A percentile compares a stretch with the other conserved stretches of the same genome.
Evolutionary conservation across 208 protist species (phyloP).

Genomic region (Trypanosoma vivax): DNA sequence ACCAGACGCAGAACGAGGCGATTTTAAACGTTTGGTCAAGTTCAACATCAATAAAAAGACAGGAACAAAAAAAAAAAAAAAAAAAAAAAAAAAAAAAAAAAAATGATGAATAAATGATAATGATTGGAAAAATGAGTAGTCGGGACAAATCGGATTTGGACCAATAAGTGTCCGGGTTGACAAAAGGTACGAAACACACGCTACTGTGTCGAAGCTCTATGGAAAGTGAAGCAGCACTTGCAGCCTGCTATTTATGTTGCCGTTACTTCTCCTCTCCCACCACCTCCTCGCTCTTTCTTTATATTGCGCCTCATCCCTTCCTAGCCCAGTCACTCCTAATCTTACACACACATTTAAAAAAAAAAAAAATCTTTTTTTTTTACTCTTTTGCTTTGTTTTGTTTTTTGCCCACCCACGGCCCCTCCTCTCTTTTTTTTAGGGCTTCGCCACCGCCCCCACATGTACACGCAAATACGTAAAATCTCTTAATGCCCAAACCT

Average conservation of each 20-base stretch:
- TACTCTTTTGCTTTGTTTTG: background rate
- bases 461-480: no score
- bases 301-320: background rate
- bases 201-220: no score
- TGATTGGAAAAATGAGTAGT: background rate
- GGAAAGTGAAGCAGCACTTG: background rate
- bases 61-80: conserved; percentile 7
- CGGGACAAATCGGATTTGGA: no score
- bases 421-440: conserved; percentile 2
- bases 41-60: conserved; percentile 3
- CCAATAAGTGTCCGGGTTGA: no score
- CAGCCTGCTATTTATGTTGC: background rate
- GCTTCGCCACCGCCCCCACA: no score
- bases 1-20: no score
- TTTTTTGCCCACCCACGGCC: background rate
- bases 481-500: no score
- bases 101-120: background rate
- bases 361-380: background rate
- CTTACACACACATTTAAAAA: background rate
- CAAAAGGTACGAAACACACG: no score
- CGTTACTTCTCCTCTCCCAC: background rate
- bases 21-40: conserved; percentile 9
- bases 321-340: background rate
- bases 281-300: background rate
- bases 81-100: conserved; percentile 16